phyloP scores from a whole-genome alignment of 768 basidiomycete genomes.

The Podaxis sp. region DNA sequence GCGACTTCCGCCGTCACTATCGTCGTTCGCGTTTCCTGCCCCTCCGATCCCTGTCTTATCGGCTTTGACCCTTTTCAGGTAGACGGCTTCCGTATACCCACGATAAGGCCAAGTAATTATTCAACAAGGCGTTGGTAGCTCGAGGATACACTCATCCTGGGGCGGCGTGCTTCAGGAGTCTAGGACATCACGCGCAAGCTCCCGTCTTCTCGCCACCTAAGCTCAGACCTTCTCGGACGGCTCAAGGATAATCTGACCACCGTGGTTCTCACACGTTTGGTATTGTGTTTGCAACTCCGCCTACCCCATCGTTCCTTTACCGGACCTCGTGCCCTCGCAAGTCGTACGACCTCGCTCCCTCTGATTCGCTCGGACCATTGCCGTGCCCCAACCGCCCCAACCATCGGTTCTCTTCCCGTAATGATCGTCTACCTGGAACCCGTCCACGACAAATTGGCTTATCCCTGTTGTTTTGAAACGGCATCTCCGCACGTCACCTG shows the following conservation, averaged over 20 bases:
- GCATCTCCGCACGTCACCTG: slow-evolving; percentile 6
- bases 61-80: not conserved
- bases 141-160: not conserved
- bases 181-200: no score
- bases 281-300: slow-evolving; percentile 8
- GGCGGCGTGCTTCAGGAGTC: no score
- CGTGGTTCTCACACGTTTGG: not conserved
- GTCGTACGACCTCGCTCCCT: slow-evolving; percentile 6
- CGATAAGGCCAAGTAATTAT: not conserved
- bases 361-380: slow-evolving; percentile 14
- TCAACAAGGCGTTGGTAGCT: not conserved
- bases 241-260: not conserved
- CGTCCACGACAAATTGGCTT: not conserved
- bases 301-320: not conserved
- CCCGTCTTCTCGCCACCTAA: not conserved
- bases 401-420: not conserved
- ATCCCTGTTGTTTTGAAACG: not conserved
- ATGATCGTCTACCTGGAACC: not conserved
- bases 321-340: slow-evolving; percentile 10
- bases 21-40: not conserved
- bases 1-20: not conserved
- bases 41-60: not conserved
- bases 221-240: not conserved
- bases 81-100: not conserved
- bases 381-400: not conserved